Conservation (phyloP, 768 basidiomycete species). For the Boletus bicolor region DNA sequence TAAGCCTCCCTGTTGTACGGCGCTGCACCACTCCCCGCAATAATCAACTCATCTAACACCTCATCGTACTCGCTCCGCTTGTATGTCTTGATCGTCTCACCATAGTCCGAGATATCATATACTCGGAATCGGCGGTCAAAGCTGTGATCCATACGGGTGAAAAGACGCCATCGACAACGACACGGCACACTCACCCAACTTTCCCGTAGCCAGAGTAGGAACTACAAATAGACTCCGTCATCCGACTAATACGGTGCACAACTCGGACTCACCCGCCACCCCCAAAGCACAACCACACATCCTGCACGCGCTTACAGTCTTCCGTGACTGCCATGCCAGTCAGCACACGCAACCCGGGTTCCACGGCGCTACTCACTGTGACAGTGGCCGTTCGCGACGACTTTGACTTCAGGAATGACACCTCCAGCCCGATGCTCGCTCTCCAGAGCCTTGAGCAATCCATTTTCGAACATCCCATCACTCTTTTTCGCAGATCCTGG, state of each 20-base stretch:
- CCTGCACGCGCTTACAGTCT: conserved; percentile 79
- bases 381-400: conserved; percentile 86
- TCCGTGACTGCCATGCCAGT: conserved; percentile 62
- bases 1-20: conserved; percentile 22
- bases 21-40: conserved; percentile 51
- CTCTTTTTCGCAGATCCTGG: conserved; percentile 65
- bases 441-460: conserved; percentile 67
- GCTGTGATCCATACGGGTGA: conserved; percentile 32
- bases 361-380: conserved; percentile 53
- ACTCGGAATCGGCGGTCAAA: conserved; percentile 92
- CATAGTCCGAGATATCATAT: conserved; percentile 83
- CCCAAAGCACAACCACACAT: conserved; percentile 90
- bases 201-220: conserved; percentile 83
- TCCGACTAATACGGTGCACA: background rate
- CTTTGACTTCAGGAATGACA: conserved; percentile 71
- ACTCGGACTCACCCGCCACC: conserved; percentile 64
- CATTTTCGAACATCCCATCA: conserved; percentile 84
- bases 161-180: background rate
- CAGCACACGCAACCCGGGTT: background rate
- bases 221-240: conserved; percentile 31
- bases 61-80: conserved; percentile 76
- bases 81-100: conserved; percentile 88
- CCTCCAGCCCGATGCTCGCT: conserved; percentile 55
- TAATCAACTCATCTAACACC: conserved; percentile 59
- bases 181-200: conserved; percentile 51